phyloP scores from a whole-genome alignment of 176 grass and related monocot species.

The Thalia dealbata region DNA sequence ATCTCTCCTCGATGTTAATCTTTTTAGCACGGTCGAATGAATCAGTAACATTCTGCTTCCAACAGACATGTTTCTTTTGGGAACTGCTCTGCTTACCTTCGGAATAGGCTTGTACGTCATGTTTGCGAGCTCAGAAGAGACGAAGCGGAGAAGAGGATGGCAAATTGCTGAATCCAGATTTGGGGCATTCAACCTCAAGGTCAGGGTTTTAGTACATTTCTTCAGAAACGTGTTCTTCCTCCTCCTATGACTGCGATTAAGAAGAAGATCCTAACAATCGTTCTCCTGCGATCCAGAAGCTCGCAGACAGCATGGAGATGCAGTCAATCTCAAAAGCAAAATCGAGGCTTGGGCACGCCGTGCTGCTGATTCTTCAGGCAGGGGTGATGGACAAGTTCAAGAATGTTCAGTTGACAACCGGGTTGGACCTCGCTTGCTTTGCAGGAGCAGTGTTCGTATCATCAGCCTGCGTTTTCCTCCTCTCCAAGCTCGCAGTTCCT shows the following conservation, averaged over 20 bases:
- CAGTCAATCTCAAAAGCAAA: conserved; percentile 49
- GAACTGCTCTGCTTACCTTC: conserved; percentile 76
- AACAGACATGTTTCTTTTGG: conserved; percentile 85
- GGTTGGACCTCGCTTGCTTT: conserved; percentile 68
- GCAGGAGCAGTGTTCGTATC: conserved; percentile 55
- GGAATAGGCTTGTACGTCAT: conserved; percentile 65
- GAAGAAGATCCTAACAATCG: background rate
- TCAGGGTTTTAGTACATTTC: conserved; percentile 5
- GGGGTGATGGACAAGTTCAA: conserved; percentile 73
- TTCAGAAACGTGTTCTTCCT: background rate
- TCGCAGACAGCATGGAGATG: conserved; percentile 48
- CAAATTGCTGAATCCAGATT: conserved; percentile 28
- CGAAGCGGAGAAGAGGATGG: conserved; percentile 22
- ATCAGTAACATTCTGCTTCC: background rate
- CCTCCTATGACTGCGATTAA: background rate
- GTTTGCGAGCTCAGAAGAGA: conserved; percentile 31
- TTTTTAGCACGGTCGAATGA: background rate
- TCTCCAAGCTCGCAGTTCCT: conserved; percentile 32
- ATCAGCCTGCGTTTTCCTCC: conserved; percentile 64
- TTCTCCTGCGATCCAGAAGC: conserved; percentile 35
- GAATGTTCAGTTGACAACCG: conserved; percentile 44
- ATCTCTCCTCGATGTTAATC: background rate
- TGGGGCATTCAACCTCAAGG: conserved; percentile 45
- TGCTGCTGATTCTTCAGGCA: conserved; percentile 64
- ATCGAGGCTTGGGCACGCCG: conserved; percentile 63